Base-by-base conservation (phyloP, 768 basidiomycete species). In the Boletus barrowsii region DNA sequence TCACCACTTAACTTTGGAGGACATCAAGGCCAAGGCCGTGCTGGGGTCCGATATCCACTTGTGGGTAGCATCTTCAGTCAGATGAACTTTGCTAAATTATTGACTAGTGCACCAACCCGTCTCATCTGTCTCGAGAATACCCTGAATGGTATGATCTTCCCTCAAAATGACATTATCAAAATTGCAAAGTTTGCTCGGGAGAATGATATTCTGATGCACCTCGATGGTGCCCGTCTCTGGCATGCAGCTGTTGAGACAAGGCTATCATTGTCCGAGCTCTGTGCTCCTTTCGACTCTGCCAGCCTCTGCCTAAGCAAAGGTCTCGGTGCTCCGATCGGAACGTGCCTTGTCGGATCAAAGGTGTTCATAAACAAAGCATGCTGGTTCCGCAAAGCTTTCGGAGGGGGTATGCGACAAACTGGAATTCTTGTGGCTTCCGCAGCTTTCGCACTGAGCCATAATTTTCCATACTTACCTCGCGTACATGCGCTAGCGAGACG, bases 281-380 rank as follows among this genome's bases (percentile, higher is more conserved):
- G 88, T 62, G 83, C 78, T 14, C 94, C 94, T 0, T 98, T 98
- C 69, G 95, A 99, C 67, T 87, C 92, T 1, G 85, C 90, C 62
- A 93, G 90, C 55, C 71, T 97, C 24, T 99, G 96, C 77, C 84
- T 99, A 71, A 96, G 93, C 74, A 99, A 98, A 75, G 97, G 96
- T 43, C 79, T 98, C 51, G 95, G 95, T 61, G 87, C 88, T n/a
- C 90, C 88, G 10, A 69, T 91, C 41, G 88, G 88, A 42, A 91
- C 91, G 17, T 88, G 89, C 59, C 81, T 98, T 15, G 90, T 91
- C 43, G 97, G 96, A 10, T 72, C 84, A 18, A 82, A 82, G 54
- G 82, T 78, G 10, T 89, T 93, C 64, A 93, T 98, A 66, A 65
- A 69, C 8, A 82, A 82, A 62, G 93, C 93, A 0, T 81, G 86